Conservation (phyloP, 176 grass and related monocot genomes). For the Bonia amplexicaulis region DNA sequence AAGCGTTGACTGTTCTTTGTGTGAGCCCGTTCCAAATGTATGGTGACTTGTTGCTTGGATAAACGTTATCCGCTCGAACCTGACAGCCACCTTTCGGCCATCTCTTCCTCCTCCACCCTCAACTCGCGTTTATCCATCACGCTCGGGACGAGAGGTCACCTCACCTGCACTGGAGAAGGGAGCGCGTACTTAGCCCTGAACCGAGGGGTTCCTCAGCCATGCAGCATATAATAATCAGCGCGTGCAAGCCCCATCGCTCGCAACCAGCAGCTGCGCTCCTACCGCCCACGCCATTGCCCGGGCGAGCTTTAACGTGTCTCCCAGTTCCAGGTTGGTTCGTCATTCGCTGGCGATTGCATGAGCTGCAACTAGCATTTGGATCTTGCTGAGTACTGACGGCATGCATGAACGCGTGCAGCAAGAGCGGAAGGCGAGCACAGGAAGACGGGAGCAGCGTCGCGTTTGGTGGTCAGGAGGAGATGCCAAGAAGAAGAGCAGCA, state of each 20-base stretch:
- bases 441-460: not conserved
- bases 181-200: too few relatives aligned
- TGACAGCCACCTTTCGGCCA: too few relatives aligned
- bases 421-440: not conserved
- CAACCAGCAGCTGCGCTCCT: not conserved
- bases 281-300: not conserved
- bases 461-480: conserved; percentile 2
- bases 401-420: not conserved
- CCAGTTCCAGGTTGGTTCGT: conserved; percentile 12
- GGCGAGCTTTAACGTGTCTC: not conserved
- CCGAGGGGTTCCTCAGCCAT: not conserved
- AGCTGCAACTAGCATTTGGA: too few relatives aligned
- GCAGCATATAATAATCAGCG: not conserved
- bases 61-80: not conserved
- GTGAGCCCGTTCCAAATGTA: too few relatives aligned
- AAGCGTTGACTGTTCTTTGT: too few relatives aligned
- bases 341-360: too few relatives aligned
- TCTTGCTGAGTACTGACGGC: not conserved
- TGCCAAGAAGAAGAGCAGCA: conserved; percentile 30
- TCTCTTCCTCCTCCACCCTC: too few relatives aligned
- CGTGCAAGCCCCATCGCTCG: conserved; percentile 4
- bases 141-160: too few relatives aligned
- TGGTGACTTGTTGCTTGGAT: too few relatives aligned
- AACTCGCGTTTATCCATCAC: too few relatives aligned
- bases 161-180: too few relatives aligned